Conservation (phyloP, 257 asterid species). For the Solanum pennellii region DNA sequence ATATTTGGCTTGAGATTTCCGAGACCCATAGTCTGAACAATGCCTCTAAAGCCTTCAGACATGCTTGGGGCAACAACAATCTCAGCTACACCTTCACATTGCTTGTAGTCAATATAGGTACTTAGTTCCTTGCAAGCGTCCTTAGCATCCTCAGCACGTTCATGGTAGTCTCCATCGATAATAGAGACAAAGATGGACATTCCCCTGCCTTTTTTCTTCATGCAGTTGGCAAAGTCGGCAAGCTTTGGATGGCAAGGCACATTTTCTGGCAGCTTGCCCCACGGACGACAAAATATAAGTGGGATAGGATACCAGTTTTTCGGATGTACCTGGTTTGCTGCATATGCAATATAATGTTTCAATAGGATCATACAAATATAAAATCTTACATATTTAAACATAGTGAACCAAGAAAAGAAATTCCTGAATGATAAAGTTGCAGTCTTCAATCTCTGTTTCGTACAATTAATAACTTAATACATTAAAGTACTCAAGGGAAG, state of each 20-base stretch:
- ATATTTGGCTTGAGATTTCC: conserved; percentile 96
- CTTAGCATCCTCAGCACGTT: conserved; percentile 90
- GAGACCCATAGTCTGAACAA: conserved; percentile 95
- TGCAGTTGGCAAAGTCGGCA: conserved; percentile 91
- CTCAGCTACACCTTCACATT: conserved; percentile 98
- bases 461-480: neutral
- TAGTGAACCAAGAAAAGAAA: neutral
- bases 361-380: neutral
- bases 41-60: conserved; percentile 95
- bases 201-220: conserved; percentile 99
- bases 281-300: conserved; percentile 91
- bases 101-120: conserved; percentile 81
- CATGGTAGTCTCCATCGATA: conserved; percentile 89
- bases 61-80: conserved; percentile 88
- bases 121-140: conserved; percentile 81
- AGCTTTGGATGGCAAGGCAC: conserved; percentile 99
- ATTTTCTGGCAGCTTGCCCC: conserved; percentile 96
- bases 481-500: neutral
- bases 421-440: neutral
- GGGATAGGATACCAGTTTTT: conserved; percentile 99
- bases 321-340: conserved; percentile 96
- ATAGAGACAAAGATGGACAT: conserved; percentile 94
- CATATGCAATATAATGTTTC: conserved; percentile 7
- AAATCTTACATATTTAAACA: neutral
- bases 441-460: neutral